These are phyloP conservation scores for Aspergillus felis DNA, from an alignment of 2,329 filamentous ascomycete genomes.

Conservation along the genomic window DNA sequence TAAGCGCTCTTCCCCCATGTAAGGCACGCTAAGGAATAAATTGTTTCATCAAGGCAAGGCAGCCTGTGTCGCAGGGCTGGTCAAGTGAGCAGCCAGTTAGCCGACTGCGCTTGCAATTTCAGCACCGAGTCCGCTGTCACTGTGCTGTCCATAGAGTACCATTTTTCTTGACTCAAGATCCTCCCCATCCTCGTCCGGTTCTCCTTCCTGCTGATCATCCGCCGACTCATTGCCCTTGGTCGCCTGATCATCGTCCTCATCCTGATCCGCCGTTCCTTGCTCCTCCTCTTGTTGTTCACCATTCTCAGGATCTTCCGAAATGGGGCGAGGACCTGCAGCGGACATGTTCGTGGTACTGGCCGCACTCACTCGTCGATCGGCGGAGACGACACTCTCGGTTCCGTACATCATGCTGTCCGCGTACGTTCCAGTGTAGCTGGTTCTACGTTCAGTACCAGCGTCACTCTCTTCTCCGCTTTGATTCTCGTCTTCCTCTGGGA, in stretches of 20 bases:
- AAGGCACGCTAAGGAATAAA: not conserved
- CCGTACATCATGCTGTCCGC: constrained; percentile 41
- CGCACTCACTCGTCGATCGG: constrained; percentile 38
- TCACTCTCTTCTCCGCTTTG: constrained; percentile 49
- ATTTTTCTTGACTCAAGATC: constrained; percentile 20
- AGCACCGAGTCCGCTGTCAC: constrained; percentile 28
- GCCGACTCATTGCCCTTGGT: constrained; percentile 13
- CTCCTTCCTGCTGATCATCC: constrained; percentile 15
- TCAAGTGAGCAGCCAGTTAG: constrained; percentile 4
- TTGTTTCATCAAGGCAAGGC: not conserved
- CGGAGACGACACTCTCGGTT: constrained; percentile 38
- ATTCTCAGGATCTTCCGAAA: constrained; percentile 20
- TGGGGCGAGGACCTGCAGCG: constrained; percentile 21
- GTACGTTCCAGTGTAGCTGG: constrained; percentile 41
- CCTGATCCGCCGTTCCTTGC: constrained; percentile 6
- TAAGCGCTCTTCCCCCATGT: not conserved
- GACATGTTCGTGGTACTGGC: constrained; percentile 37
- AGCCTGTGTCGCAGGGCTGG: not conserved
- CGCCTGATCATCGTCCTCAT: constrained; percentile 12
- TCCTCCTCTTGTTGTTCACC: constrained; percentile 14
- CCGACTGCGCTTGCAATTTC: constrained; percentile 22
- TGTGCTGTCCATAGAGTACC: constrained; percentile 25
- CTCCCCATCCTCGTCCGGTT: constrained; percentile 12
- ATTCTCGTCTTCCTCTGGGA: constrained; percentile 61
- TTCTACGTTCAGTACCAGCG: constrained; percentile 40